These are phyloP conservation scores for Xylaria flabelliformis DNA, from an alignment of 495 filamentous ascomycete species.

Conservation along the genomic window DNA sequence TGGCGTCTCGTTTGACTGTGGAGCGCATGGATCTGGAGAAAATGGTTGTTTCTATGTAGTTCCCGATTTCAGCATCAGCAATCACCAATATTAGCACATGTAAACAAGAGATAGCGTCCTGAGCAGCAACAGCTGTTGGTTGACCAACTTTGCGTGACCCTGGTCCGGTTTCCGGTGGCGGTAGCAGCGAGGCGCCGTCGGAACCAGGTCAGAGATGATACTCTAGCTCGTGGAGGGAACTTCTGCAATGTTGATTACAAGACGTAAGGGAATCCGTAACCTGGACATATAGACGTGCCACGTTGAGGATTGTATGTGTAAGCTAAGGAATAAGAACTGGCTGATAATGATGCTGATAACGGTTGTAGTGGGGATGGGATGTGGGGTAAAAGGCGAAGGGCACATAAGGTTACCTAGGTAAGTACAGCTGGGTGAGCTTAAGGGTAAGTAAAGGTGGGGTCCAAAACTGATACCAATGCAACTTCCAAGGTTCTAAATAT, in stretches of 20 bases:
- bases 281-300: slow-evolving; percentile 17
- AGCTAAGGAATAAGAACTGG: slow-evolving; percentile 19
- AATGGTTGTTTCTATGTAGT: slow-evolving; percentile 6
- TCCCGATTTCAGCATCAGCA: not conserved
- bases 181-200: slow-evolving; percentile 24
- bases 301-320: slow-evolving; percentile 14
- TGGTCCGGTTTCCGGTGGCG: slow-evolving; percentile 18
- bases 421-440: not conserved
- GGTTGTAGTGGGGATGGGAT: slow-evolving; percentile 8
- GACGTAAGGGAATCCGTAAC: slow-evolving; percentile 7
- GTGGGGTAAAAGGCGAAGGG: not conserved
- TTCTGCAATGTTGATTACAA: slow-evolving; percentile 6
- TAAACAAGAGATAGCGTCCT: not conserved
- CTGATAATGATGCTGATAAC: slow-evolving; percentile 5
- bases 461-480: not conserved
- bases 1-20: slow-evolving; percentile 19
- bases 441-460: slow-evolving; percentile 3
- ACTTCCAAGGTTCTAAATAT: not conserved
- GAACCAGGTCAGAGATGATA: slow-evolving; percentile 11
- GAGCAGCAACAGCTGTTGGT: slow-evolving; percentile 15
- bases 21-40: not conserved
- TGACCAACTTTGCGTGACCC: not conserved
- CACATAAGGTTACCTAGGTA: slow-evolving; percentile 4
- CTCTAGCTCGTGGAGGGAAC: not conserved
- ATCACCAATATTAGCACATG: slow-evolving; percentile 5